A percentile compares a stretch with the other conserved stretches of the same genome.
Evolutionary conservation across 495 filamentous ascomycete species (phyloP).

Genomic region (Daldinia loculata): DNA sequence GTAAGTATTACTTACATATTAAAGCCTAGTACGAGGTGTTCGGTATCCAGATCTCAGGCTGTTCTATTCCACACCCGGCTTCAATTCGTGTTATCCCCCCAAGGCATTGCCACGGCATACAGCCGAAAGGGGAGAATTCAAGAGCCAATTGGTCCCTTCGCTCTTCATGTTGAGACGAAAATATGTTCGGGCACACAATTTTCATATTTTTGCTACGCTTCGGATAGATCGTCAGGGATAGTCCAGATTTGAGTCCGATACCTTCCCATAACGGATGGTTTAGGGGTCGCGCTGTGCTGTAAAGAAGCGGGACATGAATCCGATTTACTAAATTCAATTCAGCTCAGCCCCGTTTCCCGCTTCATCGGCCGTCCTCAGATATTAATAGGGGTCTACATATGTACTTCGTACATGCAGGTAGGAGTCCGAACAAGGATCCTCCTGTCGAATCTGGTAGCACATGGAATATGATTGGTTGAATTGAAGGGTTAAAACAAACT

Average conservation of each 20-base stretch:
- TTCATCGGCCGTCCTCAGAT: not conserved
- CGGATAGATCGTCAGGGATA: constrained; percentile 1
- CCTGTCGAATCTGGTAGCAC: not conserved
- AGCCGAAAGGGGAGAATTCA: not conserved
- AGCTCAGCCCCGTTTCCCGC: constrained; percentile 9
- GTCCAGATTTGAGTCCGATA: constrained; percentile 2
- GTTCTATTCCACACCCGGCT: not conserved
- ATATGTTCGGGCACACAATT: not conserved
- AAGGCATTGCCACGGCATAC: not conserved
- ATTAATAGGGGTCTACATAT: constrained; percentile 2
- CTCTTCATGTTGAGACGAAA: not conserved
- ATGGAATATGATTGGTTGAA: not conserved
- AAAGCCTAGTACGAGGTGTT: not conserved
- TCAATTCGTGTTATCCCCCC: no score
- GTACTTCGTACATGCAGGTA: not conserved
- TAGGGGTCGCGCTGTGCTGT: not conserved
- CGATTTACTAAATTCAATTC: not conserved
- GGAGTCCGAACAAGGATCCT: not conserved
- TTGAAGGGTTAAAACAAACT: not conserved
- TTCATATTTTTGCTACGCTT: not conserved
- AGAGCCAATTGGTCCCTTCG: not conserved
- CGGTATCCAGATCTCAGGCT: not conserved
- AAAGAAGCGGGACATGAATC: not conserved
- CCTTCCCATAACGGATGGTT: not conserved
- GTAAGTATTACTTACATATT: not conserved